A percentile compares a stretch with the other conserved stretches of the same genome.
Evolutionary conservation across 371 early-diverging fungal genomes (phyloP).

Genomic region (Globomyces sp.): DNA sequence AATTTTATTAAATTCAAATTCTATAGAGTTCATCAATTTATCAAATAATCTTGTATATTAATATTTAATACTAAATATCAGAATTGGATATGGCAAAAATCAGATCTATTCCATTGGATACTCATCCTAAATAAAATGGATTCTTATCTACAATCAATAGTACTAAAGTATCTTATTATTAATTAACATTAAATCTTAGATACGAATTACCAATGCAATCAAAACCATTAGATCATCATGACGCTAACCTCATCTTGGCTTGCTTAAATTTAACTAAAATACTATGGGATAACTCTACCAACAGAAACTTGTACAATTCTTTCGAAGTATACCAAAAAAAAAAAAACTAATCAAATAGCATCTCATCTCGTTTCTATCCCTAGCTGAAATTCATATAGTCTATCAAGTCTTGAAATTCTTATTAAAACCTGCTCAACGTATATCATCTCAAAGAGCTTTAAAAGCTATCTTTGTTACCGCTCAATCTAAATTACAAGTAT

Average conservation of each 20-base stretch:
- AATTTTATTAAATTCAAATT: background rate
- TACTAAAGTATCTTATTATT: background rate
- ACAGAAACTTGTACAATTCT: constrained; percentile 88
- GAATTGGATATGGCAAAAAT: constrained; percentile 76
- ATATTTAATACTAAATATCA: no score
- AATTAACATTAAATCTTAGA: no score
- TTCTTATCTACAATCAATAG: constrained; percentile 8
- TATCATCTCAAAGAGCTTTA: constrained; percentile 67
- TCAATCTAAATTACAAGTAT: constrained; percentile 20
- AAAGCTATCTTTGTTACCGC: constrained; percentile 56
- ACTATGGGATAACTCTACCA: constrained; percentile 92
- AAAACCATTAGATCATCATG: constrained; percentile 53
- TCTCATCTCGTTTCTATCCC: constrained; percentile 64
- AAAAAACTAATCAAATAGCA: constrained; percentile 48
- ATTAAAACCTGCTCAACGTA: constrained; percentile 79
- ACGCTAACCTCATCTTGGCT: constrained; percentile 62
- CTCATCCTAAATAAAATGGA: constrained; percentile 71
- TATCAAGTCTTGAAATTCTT: constrained; percentile 69
- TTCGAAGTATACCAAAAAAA: constrained; percentile 64
- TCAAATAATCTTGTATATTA: background rate
- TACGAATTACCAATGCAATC: constrained; percentile 26
- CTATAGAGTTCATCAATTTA: background rate
- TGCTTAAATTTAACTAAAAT: constrained; percentile 73
- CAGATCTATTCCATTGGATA: constrained; percentile 94
- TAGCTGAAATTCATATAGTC: constrained; percentile 72